Base-by-base conservation (phyloP, 768 basidiomycete species). In the Lentinula detonsa region DNA sequence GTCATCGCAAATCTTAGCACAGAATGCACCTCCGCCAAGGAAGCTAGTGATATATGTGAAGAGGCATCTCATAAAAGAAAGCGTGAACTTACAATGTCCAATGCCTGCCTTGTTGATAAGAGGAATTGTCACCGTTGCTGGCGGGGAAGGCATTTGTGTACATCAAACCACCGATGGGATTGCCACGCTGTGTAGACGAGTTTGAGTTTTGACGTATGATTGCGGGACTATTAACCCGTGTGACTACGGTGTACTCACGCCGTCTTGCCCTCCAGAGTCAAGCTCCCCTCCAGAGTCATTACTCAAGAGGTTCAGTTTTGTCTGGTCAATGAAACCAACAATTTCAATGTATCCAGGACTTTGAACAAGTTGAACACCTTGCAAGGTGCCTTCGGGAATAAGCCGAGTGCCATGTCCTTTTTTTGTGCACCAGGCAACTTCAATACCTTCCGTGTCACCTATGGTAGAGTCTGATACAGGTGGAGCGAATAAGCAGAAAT, bases 251-350 rank as follows among this genome's bases (percentile, higher is more conserved):
- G n/a, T 15, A 72, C 76, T n/a, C 57, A 82, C 81, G 60, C 73
- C 65, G 67, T 86, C 84, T 55, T 83, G 83, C 53, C 86, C 88
- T 63, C 85, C 84, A 21, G 86, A 81, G 69, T 90, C 85, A 46
- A 88, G 78, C 70, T 90, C 89, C 46, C 89, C 89, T 65, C 90
- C 89, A 39, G 64, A 78, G 66, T 90, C 89, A n/a, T 61, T 68
- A 0, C 65, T 7, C 1, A 68, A 60, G 16, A 90, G 62, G 73
- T 87, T 76, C 64, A 90, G 66, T 55, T 69, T 64, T 2, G 72
- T 72, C 70, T 91, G 89, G 69, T 89, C 74, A 61, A 84, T 71
- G 71, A 75, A 79, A 3, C 85, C 89, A 37, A 78, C 76, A 58
- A 88, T 73, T 67, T 83, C 81, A 39, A 82, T 68, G 65, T 86